Base-by-base conservation (phyloP, 495 filamentous ascomycete species). In the Astrothelium subdiscretum region DNA sequence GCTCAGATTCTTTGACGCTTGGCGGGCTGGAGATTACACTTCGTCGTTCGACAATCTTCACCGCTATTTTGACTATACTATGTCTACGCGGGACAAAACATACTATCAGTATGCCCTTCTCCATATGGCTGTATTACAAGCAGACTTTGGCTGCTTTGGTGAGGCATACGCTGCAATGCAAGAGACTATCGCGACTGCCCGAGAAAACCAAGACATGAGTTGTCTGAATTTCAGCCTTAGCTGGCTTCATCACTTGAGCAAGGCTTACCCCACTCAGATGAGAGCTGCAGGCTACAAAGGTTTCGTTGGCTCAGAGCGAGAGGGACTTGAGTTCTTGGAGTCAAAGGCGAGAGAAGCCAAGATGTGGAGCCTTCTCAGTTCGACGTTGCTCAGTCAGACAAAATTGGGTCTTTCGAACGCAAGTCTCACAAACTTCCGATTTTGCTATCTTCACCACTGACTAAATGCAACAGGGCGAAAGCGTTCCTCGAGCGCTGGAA, bases 51-150 rank as follows among this genome's bases (percentile, higher is more conserved):
- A 98, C 63, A 86, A 87, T 65, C 81, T 98, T 31, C 92, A 98
- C 71, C 86, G 91, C 42, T 97, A 96, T 73, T 98, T 96, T 70
- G 94, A 98, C 72, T 96, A 96, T 74, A 94, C 90, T 4, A 91
- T 97, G 89, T 89, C 95, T 64, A 89, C 84, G 66, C 76, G 85
- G 29, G 88, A 95, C 70, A 84, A 88, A 24, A 82, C 82, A n/a
- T 91, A 91, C 65, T 97, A 97, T 71, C 94, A 97, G 67, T 97
- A 97, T 70, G 95, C 95, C 13, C 77, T 97, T n/a, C 82, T 98
- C 65, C 96, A 96, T 69, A 79, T 95, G 27, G 92, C 90, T 13
- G 89, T 97, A 54, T 81, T 97, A 13, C 92, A 97, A 68, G 90
- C 92, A 2, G 95, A 97, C 73, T 97, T 97, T 75, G 92, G 91